Base-by-base conservation (phyloP, 495 filamentous ascomycete genomes). In the Xylaria intraflava region DNA sequence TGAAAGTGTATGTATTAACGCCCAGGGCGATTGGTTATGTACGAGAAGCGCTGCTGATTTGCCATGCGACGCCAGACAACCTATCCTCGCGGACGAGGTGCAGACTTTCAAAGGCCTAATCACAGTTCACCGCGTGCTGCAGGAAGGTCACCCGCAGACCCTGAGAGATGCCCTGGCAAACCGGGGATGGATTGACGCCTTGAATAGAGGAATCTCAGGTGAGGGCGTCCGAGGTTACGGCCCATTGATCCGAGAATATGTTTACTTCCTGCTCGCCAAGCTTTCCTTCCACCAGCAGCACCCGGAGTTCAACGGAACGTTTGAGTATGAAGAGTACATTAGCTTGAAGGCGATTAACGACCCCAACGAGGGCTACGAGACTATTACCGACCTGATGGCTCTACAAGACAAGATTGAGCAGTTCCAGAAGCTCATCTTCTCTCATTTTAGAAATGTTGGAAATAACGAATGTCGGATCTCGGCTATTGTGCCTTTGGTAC, bases 291-390 rank as follows among this genome's bases (percentile, higher is more conserved):
- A 97, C 70, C 83, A 89, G 55, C 88, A 96, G 57, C 93, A 98
- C 70, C 91, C 90, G 11, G 93, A 96, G 70, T 98, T 98, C 78
- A 97, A 97, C 69, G 93, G 93, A 80, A 84, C 93, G 23, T 97
- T 97, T 64, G 93, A 98, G 65, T 98, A 98, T 59, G 93, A 96
- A 76, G 93, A 98, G 65, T 98, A 98, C 68, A 91, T 97, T 68
- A 96, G 89, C 62, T 77, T 98, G 68, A 96, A 96, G 74, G 86
- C 88, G 4, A 97, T 95, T 73, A 95, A 96, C 70, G 93, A 98
- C 74, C 93, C 94, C 10, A 96, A 98, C 65, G 93, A 98, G 72
- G 93, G 93, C 76, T 98, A 96, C 64, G 93, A 97, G 70, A 96
- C 93, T 2, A 96, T 97, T 52, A 87, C 83, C 62, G 94, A 98